Conservation (phyloP, 345 rosid species). For the Moricandia moricandioides region DNA sequence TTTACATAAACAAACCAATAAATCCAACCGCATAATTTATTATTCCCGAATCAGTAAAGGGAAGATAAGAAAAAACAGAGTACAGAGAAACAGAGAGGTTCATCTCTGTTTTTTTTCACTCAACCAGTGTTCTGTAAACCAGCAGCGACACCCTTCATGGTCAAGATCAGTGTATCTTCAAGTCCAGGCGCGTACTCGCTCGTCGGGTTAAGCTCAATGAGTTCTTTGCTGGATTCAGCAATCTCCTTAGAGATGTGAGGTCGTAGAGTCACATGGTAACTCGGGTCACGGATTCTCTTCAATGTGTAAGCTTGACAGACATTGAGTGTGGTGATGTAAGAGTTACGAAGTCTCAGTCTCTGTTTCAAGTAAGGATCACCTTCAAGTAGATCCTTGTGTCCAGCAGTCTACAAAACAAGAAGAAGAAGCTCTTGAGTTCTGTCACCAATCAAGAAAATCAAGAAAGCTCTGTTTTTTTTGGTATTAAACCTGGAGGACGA, state of each 20-base stretch:
- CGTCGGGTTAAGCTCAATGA: constrained; percentile 75
- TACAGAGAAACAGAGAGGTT: not conserved
- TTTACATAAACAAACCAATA: constrained; percentile 15
- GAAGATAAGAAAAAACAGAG: not conserved
- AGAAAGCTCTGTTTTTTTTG: not conserved
- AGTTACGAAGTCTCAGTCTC: constrained; percentile 85
- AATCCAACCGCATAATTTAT: constrained; percentile 23
- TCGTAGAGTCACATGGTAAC: constrained; percentile 61
- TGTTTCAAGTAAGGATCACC: constrained; percentile 95
- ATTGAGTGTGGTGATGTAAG: constrained; percentile 95
- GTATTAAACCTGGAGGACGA: constrained; percentile 75
- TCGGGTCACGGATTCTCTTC: constrained; percentile 86
- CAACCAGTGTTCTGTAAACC: constrained; percentile 94
- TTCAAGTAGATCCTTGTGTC: constrained; percentile 92
- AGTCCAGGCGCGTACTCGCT: constrained; percentile 93
- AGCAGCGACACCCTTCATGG: constrained; percentile 98
- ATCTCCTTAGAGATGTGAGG: constrained; percentile 83
- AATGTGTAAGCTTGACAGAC: constrained; percentile 95
- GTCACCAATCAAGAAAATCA: not conserved
- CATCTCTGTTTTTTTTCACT: not conserved
- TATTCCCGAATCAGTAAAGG: constrained; percentile 6
- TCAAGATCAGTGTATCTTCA: constrained; percentile 90
- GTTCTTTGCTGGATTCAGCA: constrained; percentile 67
- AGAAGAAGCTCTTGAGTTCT: not conserved
- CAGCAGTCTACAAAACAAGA: constrained; percentile 60